phyloP scores from a whole-genome alignment of 441 rosid genomes.

The Pelargonium fulgidum region DNA sequence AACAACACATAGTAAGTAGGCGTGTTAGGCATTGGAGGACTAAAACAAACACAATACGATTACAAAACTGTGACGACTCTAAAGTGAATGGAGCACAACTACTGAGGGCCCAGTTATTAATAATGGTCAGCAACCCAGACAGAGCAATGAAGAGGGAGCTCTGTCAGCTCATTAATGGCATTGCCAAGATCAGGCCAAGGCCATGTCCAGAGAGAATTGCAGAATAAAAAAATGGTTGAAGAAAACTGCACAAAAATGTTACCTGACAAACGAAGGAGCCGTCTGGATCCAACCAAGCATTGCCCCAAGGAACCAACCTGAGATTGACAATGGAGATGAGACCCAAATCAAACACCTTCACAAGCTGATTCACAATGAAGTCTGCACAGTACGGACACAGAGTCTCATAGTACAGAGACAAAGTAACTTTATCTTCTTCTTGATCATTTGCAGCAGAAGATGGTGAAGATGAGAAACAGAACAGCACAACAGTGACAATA shows the following conservation, averaged over 20 bases:
- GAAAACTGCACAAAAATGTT: slow-evolving; percentile 1
- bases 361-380: slow-evolving; percentile 58
- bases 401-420: slow-evolving; percentile 63
- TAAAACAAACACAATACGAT: no score
- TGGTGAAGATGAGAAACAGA: not conserved
- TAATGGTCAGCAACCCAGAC: not conserved
- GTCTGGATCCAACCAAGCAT: slow-evolving; percentile 31
- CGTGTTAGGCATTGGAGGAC: no score
- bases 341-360: slow-evolving; percentile 39
- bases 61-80: no score
- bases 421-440: not conserved
- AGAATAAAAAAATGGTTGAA: no score
- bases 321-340: slow-evolving; percentile 54
- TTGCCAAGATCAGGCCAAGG: not conserved
- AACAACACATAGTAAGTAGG: not conserved
- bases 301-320: slow-evolving; percentile 70
- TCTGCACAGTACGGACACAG: slow-evolving; percentile 64
- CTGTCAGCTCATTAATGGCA: not conserved
- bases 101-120: not conserved
- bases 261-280: slow-evolving; percentile 60
- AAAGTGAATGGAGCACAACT: no score
- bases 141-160: not conserved
- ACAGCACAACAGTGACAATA: slow-evolving; percentile 9
- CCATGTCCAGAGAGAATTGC: not conserved
- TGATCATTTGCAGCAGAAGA: slow-evolving; percentile 4